These are phyloP conservation scores for Trichoderma sp. DNA, from an alignment of 2,329 filamentous ascomycete genomes.

Conservation along the genomic window DNA sequence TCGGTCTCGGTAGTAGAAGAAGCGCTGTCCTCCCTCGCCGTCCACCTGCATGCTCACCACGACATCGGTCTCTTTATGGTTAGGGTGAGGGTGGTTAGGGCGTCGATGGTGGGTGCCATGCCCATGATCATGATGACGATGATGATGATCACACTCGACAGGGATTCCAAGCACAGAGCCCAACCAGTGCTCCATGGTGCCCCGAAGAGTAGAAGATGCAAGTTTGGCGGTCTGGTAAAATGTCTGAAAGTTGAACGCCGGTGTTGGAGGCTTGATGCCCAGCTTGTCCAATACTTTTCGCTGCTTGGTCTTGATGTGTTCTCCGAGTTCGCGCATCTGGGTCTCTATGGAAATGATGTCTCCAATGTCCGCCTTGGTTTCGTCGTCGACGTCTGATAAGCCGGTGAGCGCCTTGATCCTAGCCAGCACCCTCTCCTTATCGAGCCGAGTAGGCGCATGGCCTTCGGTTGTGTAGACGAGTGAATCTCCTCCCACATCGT, in stretches of 20 bases:
- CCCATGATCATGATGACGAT: neutral
- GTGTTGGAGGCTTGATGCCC: neutral
- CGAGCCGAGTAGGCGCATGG: neutral
- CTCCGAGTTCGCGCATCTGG: constrained; percentile 8
- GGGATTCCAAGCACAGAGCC: constrained; percentile 10
- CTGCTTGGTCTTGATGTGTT: constrained; percentile 5
- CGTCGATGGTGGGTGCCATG: neutral
- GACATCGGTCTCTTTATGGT: neutral
- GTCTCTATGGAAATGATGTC: neutral
- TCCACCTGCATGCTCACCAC: constrained; percentile 15
- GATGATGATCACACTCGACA: neutral
- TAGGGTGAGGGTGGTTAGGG: neutral
- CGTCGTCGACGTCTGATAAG: neutral
- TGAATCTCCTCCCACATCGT: constrained; percentile 9
- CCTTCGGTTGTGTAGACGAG: constrained; percentile 17
- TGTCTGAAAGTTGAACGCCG: neutral
- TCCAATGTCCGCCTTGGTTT: neutral
- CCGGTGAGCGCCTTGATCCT: neutral
- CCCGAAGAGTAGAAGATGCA: constrained; percentile 6
- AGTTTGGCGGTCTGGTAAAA: constrained; percentile 12
- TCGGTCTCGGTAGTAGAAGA: constrained; percentile 10
- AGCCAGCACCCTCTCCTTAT: neutral
- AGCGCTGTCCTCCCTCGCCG: neutral
- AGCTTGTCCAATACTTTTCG: neutral
- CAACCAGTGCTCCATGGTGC: constrained; percentile 18